Base-by-base conservation (phyloP, 768 basidiomycete genomes). In the Boletales sp. region DNA sequence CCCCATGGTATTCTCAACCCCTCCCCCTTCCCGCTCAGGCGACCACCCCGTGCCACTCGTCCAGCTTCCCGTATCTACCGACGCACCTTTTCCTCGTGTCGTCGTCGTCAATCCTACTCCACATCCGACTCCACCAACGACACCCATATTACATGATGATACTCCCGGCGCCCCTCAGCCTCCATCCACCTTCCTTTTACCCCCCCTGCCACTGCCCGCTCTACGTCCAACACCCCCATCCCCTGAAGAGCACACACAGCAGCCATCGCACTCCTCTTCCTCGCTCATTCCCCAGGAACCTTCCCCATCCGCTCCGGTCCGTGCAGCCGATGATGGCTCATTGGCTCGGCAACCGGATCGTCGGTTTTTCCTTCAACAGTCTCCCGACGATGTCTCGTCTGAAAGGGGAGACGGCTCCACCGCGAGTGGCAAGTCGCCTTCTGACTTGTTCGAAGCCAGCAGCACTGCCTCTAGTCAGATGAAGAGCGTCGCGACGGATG, bases 101-200 rank as follows among this genome's bases (percentile, higher is more conserved):
- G 77, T 88, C 14, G 76, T 90, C 18, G 81, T 89, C 9, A 82
- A 85, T 56, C 86, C 87, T 15, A 89, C 87, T 0, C 87, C 87
- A 3, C 84, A 84, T 55, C 86, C 84, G 1, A 90, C 89, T 1
- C 87, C 89, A 8, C 89, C 88, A 3, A 77, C 82, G 2, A 87
- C 86, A 1, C 87, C 86, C 9, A 62, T 74, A 44, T 57, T 77
- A 46, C 62, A 62, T 21, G 52, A 68, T 43, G 48, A 53, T 29
- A 53, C 31, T 11, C 60, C 53, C 45, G 54, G 52, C 34, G 56
- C 31, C 38, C 65, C 50, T 45, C 69, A 61, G 32, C 64, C 60
- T 14, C 62, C 50, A 21, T 61, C 62, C 39, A 49, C 57, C 4
- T 59, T 60, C 48, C 67, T 60, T 44, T 62, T 59, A 17, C 73